A percentile compares a stretch with the other conserved stretches of the same genome.
Evolutionary conservation across 2,329 filamentous ascomycete genomes (phyloP).

Genomic region (Alternaria ethzedia): DNA sequence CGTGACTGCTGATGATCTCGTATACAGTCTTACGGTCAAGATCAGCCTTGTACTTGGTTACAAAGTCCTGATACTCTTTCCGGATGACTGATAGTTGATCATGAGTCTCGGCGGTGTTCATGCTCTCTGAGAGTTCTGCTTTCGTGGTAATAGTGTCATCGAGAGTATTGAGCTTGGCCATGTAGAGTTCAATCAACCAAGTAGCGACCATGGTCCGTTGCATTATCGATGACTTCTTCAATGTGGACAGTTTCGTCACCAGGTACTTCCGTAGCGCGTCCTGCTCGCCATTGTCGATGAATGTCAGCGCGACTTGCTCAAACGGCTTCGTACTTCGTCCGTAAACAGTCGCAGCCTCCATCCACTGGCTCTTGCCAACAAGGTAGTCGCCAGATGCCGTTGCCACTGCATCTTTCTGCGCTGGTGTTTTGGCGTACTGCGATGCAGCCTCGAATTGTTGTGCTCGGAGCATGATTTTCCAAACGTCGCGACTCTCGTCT

Average conservation of each 20-base stretch:
- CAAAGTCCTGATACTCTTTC: constrained; percentile 86
- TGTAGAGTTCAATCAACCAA: constrained; percentile 95
- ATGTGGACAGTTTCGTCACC: constrained; percentile 77
- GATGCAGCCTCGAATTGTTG: constrained; percentile 90
- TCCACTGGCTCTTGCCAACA: constrained; percentile 78
- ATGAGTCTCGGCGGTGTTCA: constrained; percentile 73
- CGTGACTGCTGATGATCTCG: constrained; percentile 94
- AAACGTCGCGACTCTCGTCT: constrained; percentile 90
- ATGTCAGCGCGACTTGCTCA: constrained; percentile 88
- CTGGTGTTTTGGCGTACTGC: constrained; percentile 77
- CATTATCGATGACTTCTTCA: constrained; percentile 86
- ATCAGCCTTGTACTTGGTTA: constrained; percentile 82
- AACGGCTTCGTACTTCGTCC: constrained; percentile 97
- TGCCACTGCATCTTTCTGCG: constrained; percentile 89
- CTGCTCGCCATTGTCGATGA: constrained; percentile 88
- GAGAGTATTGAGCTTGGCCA: constrained; percentile 93
- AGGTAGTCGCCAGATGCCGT: constrained; percentile 91
- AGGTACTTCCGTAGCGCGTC: constrained; percentile 92
- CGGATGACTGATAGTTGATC: constrained; percentile 74
- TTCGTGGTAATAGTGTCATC: constrained; percentile 94
- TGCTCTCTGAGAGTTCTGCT: constrained; percentile 76
- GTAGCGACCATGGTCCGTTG: constrained; percentile 93
- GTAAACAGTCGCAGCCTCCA: constrained; percentile 87
- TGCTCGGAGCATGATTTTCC: constrained; percentile 88
- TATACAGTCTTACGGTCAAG: constrained; percentile 92